These are phyloP conservation scores for Calcarisporium arbuscula DNA, from an alignment of 2,329 filamentous ascomycete species.

Conservation along the genomic window DNA sequence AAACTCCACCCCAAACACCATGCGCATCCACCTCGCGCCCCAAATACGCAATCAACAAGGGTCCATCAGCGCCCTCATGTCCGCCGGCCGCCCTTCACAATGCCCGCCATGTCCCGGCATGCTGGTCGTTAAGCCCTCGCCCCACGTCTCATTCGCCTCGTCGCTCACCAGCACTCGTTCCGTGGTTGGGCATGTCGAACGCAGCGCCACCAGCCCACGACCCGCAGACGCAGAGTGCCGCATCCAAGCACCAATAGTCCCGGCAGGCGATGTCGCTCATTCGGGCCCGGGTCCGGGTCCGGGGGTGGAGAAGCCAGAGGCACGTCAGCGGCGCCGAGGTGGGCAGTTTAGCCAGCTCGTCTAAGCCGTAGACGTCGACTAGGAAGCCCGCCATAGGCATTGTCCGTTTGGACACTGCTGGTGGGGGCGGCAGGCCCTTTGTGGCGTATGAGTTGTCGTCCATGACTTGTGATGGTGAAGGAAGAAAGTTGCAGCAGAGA, in stretches of 20 bases:
- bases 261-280: constrained; percentile 73
- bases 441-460: constrained; percentile 23
- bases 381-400: constrained; percentile 72
- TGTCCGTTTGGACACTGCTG: constrained; percentile 55
- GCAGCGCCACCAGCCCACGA: constrained; percentile 68
- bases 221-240: neutral
- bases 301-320: constrained; percentile 87
- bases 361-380: constrained; percentile 73
- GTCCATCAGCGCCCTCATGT: constrained; percentile 70
- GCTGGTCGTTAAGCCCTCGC: constrained; percentile 67
- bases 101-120: constrained; percentile 88
- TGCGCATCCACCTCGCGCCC: constrained; percentile 50
- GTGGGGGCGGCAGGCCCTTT: constrained; percentile 30
- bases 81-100: constrained; percentile 65
- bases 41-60: constrained; percentile 70
- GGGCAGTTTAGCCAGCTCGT: constrained; percentile 54
- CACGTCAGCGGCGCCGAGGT: constrained; percentile 59
- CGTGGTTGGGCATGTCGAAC: constrained; percentile 94
- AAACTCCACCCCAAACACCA: constrained; percentile 72
- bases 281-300: constrained; percentile 60
- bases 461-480: constrained; percentile 13
- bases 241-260: constrained; percentile 64
- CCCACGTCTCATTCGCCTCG: constrained; percentile 71
- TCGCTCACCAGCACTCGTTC: constrained; percentile 61
- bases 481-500: no score